These are phyloP conservation scores for Lactarius sp. DNA, from an alignment of 768 basidiomycete genomes.

Conservation along the genomic window DNA sequence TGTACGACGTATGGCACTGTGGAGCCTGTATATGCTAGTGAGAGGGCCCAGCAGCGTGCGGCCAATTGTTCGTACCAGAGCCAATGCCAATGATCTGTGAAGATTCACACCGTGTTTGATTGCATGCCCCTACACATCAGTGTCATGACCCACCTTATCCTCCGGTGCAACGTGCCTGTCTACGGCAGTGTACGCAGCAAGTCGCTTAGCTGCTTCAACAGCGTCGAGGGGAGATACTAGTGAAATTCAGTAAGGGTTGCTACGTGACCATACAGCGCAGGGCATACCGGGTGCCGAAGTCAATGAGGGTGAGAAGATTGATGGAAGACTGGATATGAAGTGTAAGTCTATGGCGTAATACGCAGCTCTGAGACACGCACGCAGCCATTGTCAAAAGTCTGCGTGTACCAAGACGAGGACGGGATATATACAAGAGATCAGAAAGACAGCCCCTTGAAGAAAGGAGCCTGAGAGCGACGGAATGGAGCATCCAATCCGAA, in stretches of 20 bases:
- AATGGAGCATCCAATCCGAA: conserved; percentile 11
- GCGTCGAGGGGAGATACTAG: conserved; percentile 33
- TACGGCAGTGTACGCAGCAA: conserved; percentile 93
- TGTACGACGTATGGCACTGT: conserved; percentile 98
- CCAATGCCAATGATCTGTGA: conserved; percentile 83
- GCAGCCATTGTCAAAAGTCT: conserved; percentile 2
- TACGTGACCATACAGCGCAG: neutral
- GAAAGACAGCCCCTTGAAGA: conserved; percentile 7
- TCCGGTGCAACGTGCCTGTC: conserved; percentile 80
- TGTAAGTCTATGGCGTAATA: neutral
- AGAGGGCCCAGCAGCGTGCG: neutral
- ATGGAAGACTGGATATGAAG: neutral
- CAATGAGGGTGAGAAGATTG: conserved; percentile 11
- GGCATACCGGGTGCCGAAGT: conserved; percentile 4
- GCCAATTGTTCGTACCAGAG: conserved; percentile 47
- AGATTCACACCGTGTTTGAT: neutral
- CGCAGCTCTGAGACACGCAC: conserved; percentile 2
- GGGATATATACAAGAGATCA: neutral
- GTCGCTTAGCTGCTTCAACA: conserved; percentile 79
- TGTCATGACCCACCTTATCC: conserved; percentile 58
- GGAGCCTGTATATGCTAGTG: conserved; percentile 49
- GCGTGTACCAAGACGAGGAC: neutral
- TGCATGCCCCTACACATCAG: conserved; percentile 1
- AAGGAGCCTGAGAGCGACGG: neutral
- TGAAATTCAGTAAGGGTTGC: neutral